Evolutionary conservation across 805 yeast genomes (phyloP), one percentile per base, ranked within the genome.

Genomic region (Komagataella mondaviorum): DNA sequence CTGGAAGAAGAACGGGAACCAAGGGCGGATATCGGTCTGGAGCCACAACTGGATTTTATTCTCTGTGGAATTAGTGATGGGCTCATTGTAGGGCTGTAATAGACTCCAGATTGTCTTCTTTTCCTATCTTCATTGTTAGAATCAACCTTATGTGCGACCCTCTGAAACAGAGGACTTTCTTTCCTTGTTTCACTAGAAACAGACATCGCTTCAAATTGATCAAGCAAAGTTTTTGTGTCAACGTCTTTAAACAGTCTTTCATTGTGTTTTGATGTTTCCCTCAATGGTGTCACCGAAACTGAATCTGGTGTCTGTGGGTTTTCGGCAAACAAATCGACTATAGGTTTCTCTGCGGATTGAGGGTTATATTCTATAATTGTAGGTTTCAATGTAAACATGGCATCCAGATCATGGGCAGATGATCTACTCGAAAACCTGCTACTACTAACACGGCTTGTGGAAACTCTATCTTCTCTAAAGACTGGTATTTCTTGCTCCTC

Each of bases 341-440:
- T 17, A 69, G 67, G 54, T 48, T 58, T 60, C 49, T 54, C 57
- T 2, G 63, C 59, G 5, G 64, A 60, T 4, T 56, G 54, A 4
- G 66, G 64, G 48, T 61, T 60, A 50, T 56, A 56, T 45, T 61
- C 65, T 36, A 62, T 55, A 49, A 60, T 52, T 3, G 62, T 57
- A 6, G 66, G 65, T 39, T 54, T 53, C 39, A 63, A 44, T 23
- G 59, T 54, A 44, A 62, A 45, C 14, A 63, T 59, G 8, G 30
- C 49, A 10, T 46, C 36, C 6, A 55, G 23, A 4, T 51, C 39
- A n/a, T 48, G 43, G 7, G 55, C 57, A 1, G 51, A 22, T 16
- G 49, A 44, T 39, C 39, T 12, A 20, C 49, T 17, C 18, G 49
- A 47, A 6, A 22, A 17, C 44, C 44, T 47, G 18, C 49, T 30